Percentiles rank a stretch among this genome's conserved stretches.
Evolutionary conservation across 129 eudicot species (phyloP).

Genomic region (Flaveria robusta): DNA sequence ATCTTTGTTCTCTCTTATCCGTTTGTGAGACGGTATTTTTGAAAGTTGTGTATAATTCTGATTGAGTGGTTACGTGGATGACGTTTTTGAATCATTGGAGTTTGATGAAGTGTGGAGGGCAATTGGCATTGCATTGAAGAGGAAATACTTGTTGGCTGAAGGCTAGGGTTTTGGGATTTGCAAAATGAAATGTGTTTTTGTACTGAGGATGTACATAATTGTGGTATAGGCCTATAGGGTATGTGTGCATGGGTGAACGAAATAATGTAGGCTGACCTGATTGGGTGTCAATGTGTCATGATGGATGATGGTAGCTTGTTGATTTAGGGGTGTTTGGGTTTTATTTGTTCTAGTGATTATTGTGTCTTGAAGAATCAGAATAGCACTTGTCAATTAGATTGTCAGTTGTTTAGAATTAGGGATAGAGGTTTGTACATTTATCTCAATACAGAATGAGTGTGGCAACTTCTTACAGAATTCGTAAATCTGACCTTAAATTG

Average conservation of each 20-base stretch:
- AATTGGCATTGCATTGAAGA: conserved; percentile 15
- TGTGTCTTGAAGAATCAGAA: neutral
- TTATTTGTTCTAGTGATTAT: neutral
- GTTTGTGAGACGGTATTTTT: neutral
- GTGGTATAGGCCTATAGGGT: neutral
- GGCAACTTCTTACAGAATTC: neutral
- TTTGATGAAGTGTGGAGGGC: neutral
- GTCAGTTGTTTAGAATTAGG: neutral
- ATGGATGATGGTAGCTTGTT: neutral
- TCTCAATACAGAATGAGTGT: neutral
- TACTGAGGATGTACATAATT: conserved; percentile 5
- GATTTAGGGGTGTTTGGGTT: conserved; percentile 5
- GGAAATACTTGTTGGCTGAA: neutral
- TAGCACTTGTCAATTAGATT: neutral
- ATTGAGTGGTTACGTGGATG: conserved; percentile 1
- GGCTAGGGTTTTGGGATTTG: conserved; percentile 32
- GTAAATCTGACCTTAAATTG: neutral
- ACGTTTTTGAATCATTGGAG: neutral
- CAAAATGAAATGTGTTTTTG: neutral
- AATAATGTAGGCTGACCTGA: neutral
- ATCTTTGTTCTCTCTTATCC: conserved; percentile 11
- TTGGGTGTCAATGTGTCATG: neutral
- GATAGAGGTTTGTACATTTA: neutral
- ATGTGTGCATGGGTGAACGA: neutral
- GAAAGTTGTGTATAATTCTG: neutral